phyloP scores from a whole-genome alignment of 2,329 filamentous ascomycete species.

The Ilyonectria destructans region DNA sequence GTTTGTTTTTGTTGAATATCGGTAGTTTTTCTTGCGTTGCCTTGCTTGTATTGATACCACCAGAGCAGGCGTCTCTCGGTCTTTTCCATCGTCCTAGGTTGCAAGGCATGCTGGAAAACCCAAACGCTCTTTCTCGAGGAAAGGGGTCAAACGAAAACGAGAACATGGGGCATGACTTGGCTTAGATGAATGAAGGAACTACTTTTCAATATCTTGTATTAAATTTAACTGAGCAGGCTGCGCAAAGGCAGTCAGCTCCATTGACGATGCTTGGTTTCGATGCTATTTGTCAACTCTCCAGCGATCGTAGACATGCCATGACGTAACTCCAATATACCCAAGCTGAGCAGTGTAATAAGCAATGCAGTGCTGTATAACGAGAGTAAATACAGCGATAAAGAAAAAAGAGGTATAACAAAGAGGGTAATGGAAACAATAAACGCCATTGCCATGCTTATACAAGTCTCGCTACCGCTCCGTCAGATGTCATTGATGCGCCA shows the following conservation, averaged over 20 bases:
- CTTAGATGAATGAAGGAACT: conserved; percentile 4
- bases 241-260: background rate
- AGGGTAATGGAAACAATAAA: conserved; percentile 32
- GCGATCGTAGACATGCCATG: background rate
- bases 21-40: background rate
- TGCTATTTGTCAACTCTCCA: background rate
- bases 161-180: conserved; percentile 6
- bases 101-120: background rate
- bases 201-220: conserved; percentile 13
- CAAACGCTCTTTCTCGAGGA: background rate
- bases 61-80: conserved; percentile 10
- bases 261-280: background rate
- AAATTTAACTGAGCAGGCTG: background rate
- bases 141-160: background rate
- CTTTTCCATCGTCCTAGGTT: background rate
- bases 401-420: conserved; percentile 1
- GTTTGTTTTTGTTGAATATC: background rate
- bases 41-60: conserved; percentile 14
- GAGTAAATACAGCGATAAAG: background rate
- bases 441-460: conserved; percentile 44
- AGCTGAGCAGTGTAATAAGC: background rate
- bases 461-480: conserved; percentile 32
- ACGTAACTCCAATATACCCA: background rate
- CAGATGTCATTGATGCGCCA: conserved; percentile 15
- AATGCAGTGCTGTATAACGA: background rate